Evolutionary conservation across 2,329 filamentous ascomycete species (phyloP).

Genomic region (Venturia nashicola): DNA sequence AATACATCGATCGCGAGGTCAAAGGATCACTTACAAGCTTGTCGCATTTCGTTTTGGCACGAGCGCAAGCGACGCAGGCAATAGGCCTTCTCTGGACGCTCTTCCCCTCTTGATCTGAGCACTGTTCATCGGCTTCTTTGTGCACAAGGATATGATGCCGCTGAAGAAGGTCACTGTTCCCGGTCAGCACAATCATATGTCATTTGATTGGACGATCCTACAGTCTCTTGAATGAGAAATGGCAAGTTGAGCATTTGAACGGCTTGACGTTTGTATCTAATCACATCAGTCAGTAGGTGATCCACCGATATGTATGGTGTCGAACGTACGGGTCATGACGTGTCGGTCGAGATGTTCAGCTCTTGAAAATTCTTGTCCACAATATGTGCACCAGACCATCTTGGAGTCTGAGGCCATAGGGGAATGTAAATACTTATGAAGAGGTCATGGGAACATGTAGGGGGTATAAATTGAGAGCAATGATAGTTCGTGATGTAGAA

Average conservation of each 20-base stretch:
- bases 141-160: conserved; percentile 32
- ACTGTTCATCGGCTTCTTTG: conserved; percentile 3
- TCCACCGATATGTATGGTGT: background rate
- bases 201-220: conserved; percentile 17
- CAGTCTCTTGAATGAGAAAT: conserved; percentile 41
- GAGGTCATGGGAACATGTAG: background rate
- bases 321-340: conserved; percentile 37
- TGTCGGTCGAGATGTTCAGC: conserved; percentile 37
- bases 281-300: background rate
- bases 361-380: conserved; percentile 39
- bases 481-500: background rate
- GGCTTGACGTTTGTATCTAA: conserved; percentile 41
- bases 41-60: conserved; percentile 42
- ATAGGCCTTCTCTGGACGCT: conserved; percentile 36
- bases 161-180: conserved; percentile 36
- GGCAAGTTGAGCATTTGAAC: conserved; percentile 41
- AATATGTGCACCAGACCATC: conserved; percentile 43
- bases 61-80: conserved; percentile 40
- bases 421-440: background rate
- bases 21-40: conserved; percentile 18
- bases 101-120: conserved; percentile 11
- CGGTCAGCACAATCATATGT: background rate
- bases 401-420: conserved; percentile 12
- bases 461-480: background rate
- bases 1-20: no score